Evolutionary conservation across 805 yeast species (phyloP).

Genomic region (Lipomyces anomalus): DNA sequence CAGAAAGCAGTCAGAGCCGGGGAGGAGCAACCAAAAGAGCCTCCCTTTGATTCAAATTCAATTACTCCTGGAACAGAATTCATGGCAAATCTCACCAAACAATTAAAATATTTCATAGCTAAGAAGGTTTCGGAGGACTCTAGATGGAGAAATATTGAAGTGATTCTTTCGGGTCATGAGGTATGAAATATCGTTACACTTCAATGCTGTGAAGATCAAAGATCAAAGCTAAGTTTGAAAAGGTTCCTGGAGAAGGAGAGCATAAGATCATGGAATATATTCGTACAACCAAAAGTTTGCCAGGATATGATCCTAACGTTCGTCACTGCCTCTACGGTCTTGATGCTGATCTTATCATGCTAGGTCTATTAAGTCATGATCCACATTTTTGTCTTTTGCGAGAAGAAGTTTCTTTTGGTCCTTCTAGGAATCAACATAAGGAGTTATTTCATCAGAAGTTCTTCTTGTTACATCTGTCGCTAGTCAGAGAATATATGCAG

Average conservation of each 20-base stretch:
- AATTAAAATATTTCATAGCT: constrained; percentile 80
- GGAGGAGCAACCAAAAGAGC: constrained; percentile 68
- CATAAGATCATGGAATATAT: constrained; percentile 94
- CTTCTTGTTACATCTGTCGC: constrained; percentile 72
- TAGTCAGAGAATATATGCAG: constrained; percentile 85
- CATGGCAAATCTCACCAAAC: constrained; percentile 80
- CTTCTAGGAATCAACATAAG: constrained; percentile 29
- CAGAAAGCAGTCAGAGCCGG: constrained; percentile 71
- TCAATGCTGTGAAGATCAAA: too few species aligned
- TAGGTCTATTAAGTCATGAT: constrained; percentile 86
- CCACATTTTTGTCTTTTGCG: constrained; percentile 93
- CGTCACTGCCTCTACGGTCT: constrained; percentile 94
- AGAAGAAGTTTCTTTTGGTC: constrained; percentile 91
- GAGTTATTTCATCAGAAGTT: constrained; percentile 74
- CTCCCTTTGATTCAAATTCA: constrained; percentile 84
- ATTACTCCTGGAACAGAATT: constrained; percentile 97
- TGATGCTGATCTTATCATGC: constrained; percentile 93
- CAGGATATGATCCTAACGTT: constrained; percentile 66
- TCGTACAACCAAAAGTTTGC: constrained; percentile 68
- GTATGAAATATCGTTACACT: too few species aligned
- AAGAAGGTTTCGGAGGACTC: constrained; percentile 82
- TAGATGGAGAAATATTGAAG: constrained; percentile 72
- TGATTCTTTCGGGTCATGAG: constrained; percentile 85
- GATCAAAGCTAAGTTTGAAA: too few species aligned
- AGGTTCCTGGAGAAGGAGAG: constrained; percentile 98